A percentile compares a stretch with the other conserved stretches of the same genome.
phyloP scores from a whole-genome alignment of 179 eudicot species.

The Nepenthes alata region DNA sequence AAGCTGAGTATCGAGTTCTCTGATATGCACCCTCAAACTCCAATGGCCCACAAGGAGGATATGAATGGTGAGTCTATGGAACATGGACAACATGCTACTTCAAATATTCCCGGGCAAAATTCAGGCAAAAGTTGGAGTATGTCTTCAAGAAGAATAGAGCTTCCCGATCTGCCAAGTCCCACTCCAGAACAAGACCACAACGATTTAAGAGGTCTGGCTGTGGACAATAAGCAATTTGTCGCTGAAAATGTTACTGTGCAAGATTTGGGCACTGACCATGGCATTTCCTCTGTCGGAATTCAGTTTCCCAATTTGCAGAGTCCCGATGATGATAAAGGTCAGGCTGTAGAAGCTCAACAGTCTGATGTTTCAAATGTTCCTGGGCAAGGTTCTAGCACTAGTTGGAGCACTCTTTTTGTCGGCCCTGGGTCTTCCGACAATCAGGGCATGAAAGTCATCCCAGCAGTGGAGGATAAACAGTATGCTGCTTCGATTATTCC shows the following conservation, averaged over 20 bases:
- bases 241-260: constrained; percentile 11
- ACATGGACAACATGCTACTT: not conserved
- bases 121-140: not conserved
- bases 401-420: constrained; percentile 17
- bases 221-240: constrained; percentile 8
- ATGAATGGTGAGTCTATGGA: not conserved
- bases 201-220: not conserved
- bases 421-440: constrained; percentile 14
- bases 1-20: not conserved
- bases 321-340: not conserved
- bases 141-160: not conserved
- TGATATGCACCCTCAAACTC: constrained; percentile 11
- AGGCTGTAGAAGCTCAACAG: constrained; percentile 5
- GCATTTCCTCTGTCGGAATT: not conserved
- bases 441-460: constrained; percentile 15
- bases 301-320: not conserved
- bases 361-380: constrained; percentile 12
- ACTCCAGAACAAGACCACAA: not conserved
- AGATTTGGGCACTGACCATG: constrained; percentile 6
- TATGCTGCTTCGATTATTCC: constrained; percentile 16
- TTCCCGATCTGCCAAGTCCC: not conserved
- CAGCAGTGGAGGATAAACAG: constrained; percentile 22
- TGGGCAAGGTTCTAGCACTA: constrained; percentile 15
- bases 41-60: constrained; percentile 1
- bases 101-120: not conserved